A percentile compares a stretch with the other conserved stretches of the same genome.
Conservation (phyloP, 768 basidiomycete genomes). For the Hortiboletus campestris region DNA sequence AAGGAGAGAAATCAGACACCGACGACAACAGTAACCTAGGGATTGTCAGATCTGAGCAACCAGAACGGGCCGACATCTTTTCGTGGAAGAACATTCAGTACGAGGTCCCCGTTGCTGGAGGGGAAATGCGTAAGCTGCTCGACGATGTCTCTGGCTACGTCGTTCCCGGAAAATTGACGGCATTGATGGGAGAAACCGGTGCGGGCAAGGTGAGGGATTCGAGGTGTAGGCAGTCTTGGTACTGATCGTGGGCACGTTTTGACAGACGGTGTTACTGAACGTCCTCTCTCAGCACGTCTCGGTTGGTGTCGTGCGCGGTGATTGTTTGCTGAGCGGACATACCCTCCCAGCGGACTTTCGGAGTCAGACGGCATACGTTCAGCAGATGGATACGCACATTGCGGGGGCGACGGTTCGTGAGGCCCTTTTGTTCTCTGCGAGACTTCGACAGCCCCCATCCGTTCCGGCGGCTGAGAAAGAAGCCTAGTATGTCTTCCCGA, state of each 20-base stretch:
- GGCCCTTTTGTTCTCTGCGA: slow-evolving; percentile 77
- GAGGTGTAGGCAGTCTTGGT: neutral
- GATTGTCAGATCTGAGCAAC: slow-evolving; percentile 13
- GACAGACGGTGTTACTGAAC: slow-evolving; percentile 56
- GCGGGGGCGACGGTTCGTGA: slow-evolving; percentile 76
- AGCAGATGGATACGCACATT: slow-evolving; percentile 83
- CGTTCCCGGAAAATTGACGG: slow-evolving; percentile 49
- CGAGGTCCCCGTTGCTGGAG: slow-evolving; percentile 44
- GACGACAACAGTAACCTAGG: neutral
- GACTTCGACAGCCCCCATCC: slow-evolving; percentile 67
- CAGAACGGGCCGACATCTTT: slow-evolving; percentile 53
- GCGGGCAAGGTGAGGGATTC: slow-evolving; percentile 26
- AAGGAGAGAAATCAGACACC: no score
- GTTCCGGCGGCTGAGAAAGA: slow-evolving; percentile 71
- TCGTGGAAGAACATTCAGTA: slow-evolving; percentile 77
- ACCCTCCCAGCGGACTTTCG: slow-evolving; percentile 55
- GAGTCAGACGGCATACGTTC: slow-evolving; percentile 52
- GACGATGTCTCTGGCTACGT: slow-evolving; percentile 49
- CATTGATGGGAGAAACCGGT: slow-evolving; percentile 48
- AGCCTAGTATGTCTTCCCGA: slow-evolving; percentile 55
- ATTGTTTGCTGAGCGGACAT: slow-evolving; percentile 55
- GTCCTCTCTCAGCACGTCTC: slow-evolving; percentile 51
- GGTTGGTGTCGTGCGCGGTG: slow-evolving; percentile 49
- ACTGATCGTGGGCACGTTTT: neutral
- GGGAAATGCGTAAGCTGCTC: slow-evolving; percentile 41